Base-by-base conservation (phyloP, 148 eudicot species). In the Persicaria tinctoria region DNA sequence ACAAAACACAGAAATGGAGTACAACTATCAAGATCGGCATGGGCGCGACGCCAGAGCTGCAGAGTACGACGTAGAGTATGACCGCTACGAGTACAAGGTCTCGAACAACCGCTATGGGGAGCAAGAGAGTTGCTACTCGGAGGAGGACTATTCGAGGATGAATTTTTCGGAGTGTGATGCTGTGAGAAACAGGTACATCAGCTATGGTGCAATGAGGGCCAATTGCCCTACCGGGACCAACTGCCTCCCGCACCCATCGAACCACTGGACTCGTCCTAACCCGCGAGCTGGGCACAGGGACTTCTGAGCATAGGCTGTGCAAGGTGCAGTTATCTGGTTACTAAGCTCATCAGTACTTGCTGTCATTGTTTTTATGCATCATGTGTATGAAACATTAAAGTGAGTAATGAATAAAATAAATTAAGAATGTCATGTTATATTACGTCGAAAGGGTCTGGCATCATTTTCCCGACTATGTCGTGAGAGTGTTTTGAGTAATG, bases 201-300 rank as follows among this genome's bases (percentile, higher is more conserved):
- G n/a, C n/a, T 2, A 2, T 6, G 74, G 74, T 4, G 55, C 74
- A 8, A 47, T 71, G 55, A 71, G 74, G 38, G 47, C 1, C 7
- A 54, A 71, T 50, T 71, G 74, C 17, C 74, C 74, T n/a, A 71
- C 5, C 7, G 74, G 74, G 18, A 3, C 1, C 9, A 71, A 71
- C 55, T 71, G 54, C 32, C 74, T 71, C 9, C 74, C 74, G 1
- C 53, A 71, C 14, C 74, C 38, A 6, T 71, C 74, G 13, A 71
- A 71, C 41, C 74, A 18, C 12, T 71, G 74, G 74, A 10, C 55
- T n/a, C 74, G 74, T 50, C 55, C 74, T 5, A 47, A 8, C n/a
- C 74, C 74, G 3, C 51, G 38, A 1, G 41, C 41, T 32, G 41
- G 41, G 41, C 41, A 2, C 6, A 47, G 74, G 3, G 74, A 53